Evolutionary conservation across 108 stramenopile genomes (phyloP).

Genomic region (Stephanodiscus minutulus): DNA sequence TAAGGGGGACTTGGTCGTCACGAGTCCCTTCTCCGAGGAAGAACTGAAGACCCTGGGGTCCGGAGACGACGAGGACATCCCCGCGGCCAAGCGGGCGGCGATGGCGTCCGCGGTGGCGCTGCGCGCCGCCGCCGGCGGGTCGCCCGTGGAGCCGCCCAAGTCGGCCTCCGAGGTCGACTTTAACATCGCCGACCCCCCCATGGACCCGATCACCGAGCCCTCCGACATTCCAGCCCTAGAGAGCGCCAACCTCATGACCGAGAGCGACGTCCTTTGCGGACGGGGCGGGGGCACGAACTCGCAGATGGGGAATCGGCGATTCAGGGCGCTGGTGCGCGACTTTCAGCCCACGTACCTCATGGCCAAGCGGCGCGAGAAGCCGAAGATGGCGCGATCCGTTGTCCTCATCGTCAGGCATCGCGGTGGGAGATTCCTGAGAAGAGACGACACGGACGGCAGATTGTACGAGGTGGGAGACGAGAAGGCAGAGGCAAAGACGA

Average conservation of each 20-base stretch:
- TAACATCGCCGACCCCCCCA: conserved; percentile 79
- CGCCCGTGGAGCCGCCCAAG: conserved; percentile 54
- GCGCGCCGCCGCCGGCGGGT: conserved; percentile 42
- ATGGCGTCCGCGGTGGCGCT: conserved; percentile 46
- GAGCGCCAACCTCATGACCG: conserved; percentile 59
- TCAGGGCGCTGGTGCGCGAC: conserved; percentile 80
- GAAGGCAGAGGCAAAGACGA: conserved; percentile 90
- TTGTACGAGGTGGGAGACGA: conserved; percentile 85
- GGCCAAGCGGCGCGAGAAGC: conserved; percentile 85
- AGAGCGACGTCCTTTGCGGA: conserved; percentile 82
- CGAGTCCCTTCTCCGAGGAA: conserved; percentile 9
- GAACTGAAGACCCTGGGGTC: conserved; percentile 23
- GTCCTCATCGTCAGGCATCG: conserved; percentile 82
- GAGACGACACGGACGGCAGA: conserved; percentile 74
- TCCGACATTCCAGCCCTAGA: conserved; percentile 60
- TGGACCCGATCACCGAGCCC: conserved; percentile 59
- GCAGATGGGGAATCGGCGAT: conserved; percentile 85
- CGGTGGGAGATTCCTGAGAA: conserved; percentile 80
- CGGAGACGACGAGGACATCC: conserved; percentile 45
- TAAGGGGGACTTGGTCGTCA: background rate
- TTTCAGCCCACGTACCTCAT: conserved; percentile 87
- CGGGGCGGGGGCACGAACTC: conserved; percentile 89
- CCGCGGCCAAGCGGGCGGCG: conserved; percentile 44
- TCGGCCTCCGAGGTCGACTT: conserved; percentile 78
- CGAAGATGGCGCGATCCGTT: conserved; percentile 79